Base-by-base conservation (phyloP, 116 monocot species). In the Cymodocea nodosa region DNA sequence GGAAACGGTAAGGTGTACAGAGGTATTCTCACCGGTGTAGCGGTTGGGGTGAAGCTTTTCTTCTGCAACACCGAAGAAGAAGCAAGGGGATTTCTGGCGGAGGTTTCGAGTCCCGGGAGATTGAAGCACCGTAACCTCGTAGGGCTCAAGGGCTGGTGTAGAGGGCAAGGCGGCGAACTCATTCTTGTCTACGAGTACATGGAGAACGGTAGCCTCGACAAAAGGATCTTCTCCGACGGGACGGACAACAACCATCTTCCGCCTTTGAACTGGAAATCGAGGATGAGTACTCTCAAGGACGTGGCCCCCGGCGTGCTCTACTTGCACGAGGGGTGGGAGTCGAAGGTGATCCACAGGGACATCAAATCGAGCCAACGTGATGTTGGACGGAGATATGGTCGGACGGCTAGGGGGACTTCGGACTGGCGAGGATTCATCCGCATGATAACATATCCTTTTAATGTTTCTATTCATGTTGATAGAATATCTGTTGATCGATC, bases 121-220 rank as follows among this genome's bases (percentile, higher is more conserved):
- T 15, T 74, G 51, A 51, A 37, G 44, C 74, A 74, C 52, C 51
- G 74, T 16, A 74, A 74, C 44, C 67, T 74, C 0, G 74, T 74
- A 3, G 52, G 52, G 0, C 68, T 74, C 35, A 58, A 36, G 22
- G 74, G 74, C 0, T 74, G 74, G 74, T 61, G 74, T 52, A 35
- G 73, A 30, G 51, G 51, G 18, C 58, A 18, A 16, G 52, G 60
- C 5, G 61, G 74, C 23, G 68, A 67, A 15, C 35, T 74, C 19
- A 74, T 74, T 52, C 66, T 73, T n/a, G 44, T 76, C 24, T 71
- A 76, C 70, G 76, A 76, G 53, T 76, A 71, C 66, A 71, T 76
- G 76, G 59, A 66, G 53, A 76, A 76, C 66, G 66, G 71, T 3
- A 66, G 73, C 73, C 66, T 73, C 3, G 74, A 74, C 59, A 35